Base-by-base conservation (phyloP, 2,329 filamentous ascomycete genomes). In the Fusarium pseudocircinatum region DNA sequence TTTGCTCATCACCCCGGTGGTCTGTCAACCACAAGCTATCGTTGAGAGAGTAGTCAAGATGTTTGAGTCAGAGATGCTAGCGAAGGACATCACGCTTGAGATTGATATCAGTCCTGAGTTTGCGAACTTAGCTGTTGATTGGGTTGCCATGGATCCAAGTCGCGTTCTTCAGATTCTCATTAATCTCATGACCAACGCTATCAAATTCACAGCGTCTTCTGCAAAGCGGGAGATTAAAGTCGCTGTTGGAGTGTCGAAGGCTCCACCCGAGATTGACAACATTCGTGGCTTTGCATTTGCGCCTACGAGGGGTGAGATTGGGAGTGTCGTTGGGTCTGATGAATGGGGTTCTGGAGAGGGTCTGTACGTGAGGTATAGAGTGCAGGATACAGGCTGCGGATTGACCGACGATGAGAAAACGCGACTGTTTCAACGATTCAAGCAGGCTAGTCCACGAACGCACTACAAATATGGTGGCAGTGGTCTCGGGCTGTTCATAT, bases 91-190 rank as follows among this genome's bases (percentile, higher is more conserved):
- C 46, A 82, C 88, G 30, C 86, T 94, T 69, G 84, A 86, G 32
- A 89, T 93, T 74, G 82, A 87, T 2, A 85, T 93, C 10, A 88
- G 91, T 64, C 75, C 85, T 5, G 90, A 90, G 0, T 92, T 90
- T 73, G 81, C 82, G 2, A 80, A 85, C 1, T 82, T 90, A 2
- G 81, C 82, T 91, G 87, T 62, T 32, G 88, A 91, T 26, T 94
- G 91, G 86, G 89, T 94, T 4, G 81, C 84, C 11, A 82, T 94
- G 46, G 93, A 95, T 78, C 91, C 93, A 0, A 92, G 91, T 16
- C 87, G 93, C 15, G 89, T 95, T 44, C 87, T 92, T n/a, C 93
- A 95, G 79, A 91, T 95, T 0, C 84, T 95, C 3, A 94, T 95
- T 77, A 95, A 95, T 75, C 85, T 95, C 2, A 88, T 93, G 28